Conservation (phyloP, 2,329 filamentous ascomycete species). For the Aureobasidium subglaciale region DNA sequence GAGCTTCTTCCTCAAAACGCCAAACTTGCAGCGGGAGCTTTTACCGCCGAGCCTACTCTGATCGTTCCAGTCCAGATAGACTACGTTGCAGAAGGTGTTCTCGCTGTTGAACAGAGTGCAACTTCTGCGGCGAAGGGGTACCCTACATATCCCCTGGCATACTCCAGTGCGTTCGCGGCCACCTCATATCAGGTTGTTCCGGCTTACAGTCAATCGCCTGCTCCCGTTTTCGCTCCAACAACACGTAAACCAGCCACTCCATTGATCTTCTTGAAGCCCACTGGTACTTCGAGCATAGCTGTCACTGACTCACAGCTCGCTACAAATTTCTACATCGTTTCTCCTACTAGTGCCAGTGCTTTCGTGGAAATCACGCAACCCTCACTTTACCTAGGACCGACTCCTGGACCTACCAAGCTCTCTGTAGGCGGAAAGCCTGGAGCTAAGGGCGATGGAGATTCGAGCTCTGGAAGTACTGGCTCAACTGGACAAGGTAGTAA, state of each 20-base stretch:
- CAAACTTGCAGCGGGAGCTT: constrained; percentile 28
- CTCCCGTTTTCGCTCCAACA: background rate
- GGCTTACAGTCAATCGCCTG: background rate
- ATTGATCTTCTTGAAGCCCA: constrained; percentile 20
- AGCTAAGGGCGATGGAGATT: background rate
- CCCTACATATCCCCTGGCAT: background rate
- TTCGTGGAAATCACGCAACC: background rate
- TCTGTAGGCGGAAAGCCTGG: background rate
- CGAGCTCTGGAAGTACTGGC: background rate
- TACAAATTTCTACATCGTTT: constrained; percentile 10
- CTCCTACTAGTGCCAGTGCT: background rate
- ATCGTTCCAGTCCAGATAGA: constrained; percentile 36
- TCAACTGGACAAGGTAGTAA: background rate
- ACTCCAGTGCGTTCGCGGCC: background rate
- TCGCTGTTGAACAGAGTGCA: constrained; percentile 14
- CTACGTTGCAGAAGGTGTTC: constrained; percentile 24
- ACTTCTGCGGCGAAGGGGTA: background rate
- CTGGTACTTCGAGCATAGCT: background rate
- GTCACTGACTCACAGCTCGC: background rate
- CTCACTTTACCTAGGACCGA: background rate
- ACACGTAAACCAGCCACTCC: background rate
- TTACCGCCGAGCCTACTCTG: constrained; percentile 36
- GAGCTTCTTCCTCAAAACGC: constrained; percentile 19
- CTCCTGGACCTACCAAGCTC: background rate
- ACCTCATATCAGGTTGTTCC: background rate